Evolutionary conservation across 202 grass and related monocot genomes (phyloP).

Genomic region (Musa balbisiana): DNA sequence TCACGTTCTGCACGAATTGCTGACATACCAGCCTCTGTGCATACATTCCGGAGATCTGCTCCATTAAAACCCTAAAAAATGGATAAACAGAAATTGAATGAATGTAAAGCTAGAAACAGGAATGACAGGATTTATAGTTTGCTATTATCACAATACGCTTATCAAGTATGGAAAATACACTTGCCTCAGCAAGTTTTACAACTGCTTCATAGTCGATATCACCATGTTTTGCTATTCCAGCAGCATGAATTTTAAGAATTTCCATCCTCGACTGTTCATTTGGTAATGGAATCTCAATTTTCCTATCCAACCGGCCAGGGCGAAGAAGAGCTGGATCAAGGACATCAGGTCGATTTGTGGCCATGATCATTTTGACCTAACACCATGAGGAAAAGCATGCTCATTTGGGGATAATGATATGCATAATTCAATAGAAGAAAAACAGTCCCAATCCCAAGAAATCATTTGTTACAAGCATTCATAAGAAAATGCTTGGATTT

Average conservation of each 20-base stretch:
- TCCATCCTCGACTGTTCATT: constrained; percentile 87
- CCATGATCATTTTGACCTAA: constrained; percentile 99
- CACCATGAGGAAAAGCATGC: not conserved
- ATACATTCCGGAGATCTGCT: constrained; percentile 83
- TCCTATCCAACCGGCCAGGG: constrained; percentile 78
- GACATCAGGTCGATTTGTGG: constrained; percentile 90
- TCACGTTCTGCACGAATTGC: constrained; percentile 87
- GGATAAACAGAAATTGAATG: not conserved
- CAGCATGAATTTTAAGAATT: constrained; percentile 88
- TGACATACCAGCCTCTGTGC: constrained; percentile 93
- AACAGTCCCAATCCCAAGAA: not conserved
- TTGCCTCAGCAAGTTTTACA: constrained; percentile 79
- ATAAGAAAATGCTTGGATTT: no score
- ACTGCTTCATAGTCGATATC: constrained; percentile 96
- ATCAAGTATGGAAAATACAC: constrained; percentile 17
- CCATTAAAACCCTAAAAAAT: constrained; percentile 72
- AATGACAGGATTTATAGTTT: not conserved
- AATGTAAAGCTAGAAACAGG: not conserved
- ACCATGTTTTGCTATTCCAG: constrained; percentile 84
- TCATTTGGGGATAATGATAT: no score
- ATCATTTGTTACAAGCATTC: not conserved
- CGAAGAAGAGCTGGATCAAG: constrained; percentile 86
- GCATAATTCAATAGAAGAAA: not conserved
- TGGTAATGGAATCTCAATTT: constrained; percentile 90
- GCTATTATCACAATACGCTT: not conserved